Evolutionary conservation across 352 stramenopile genomes (phyloP).

Genomic region (Phytophthora sansomeana): DNA sequence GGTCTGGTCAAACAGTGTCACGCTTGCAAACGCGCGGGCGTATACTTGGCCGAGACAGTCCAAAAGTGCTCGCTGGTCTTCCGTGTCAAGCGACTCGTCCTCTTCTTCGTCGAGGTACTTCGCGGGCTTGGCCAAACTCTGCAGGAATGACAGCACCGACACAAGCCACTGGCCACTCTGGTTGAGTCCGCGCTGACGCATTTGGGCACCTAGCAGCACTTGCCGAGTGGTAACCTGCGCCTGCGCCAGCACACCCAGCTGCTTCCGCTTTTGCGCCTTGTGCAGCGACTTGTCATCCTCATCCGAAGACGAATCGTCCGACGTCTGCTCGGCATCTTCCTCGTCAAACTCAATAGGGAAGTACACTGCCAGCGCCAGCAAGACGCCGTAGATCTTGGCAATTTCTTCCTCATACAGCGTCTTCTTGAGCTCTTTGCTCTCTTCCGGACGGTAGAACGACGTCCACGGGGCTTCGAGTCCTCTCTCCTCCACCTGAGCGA

Average conservation of each 20-base stretch:
- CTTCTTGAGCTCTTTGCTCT: constrained; percentile 39
- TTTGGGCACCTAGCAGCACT: constrained; percentile 50
- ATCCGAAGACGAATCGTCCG: constrained; percentile 50
- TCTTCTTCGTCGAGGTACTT: constrained; percentile 57
- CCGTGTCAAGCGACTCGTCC: constrained; percentile 34
- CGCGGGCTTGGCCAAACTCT: constrained; percentile 49
- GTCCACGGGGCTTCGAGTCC: constrained; percentile 50
- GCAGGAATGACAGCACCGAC: constrained; percentile 47
- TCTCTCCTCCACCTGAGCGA: constrained; percentile 7
- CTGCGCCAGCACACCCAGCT: constrained; percentile 40
- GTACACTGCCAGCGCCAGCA: constrained; percentile 57
- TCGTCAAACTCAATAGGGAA: constrained; percentile 55
- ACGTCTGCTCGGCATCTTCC: constrained; percentile 46
- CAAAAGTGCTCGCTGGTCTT: constrained; percentile 48
- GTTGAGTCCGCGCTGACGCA: constrained; percentile 38
- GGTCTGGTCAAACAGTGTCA: constrained; percentile 31
- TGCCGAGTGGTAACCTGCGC: constrained; percentile 48
- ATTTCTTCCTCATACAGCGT: constrained; percentile 50
- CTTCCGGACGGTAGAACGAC: constrained; percentile 58
- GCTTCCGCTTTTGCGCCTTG: constrained; percentile 12
- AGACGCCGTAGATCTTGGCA: constrained; percentile 56
- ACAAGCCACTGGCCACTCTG: constrained; percentile 54
- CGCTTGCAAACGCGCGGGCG: constrained; percentile 50
- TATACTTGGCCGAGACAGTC: constrained; percentile 63
- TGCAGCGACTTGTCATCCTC: constrained; percentile 24